Evolutionary conservation across 768 basidiomycete species (phyloP).

Genomic region (Phanerochaete carnosa): DNA sequence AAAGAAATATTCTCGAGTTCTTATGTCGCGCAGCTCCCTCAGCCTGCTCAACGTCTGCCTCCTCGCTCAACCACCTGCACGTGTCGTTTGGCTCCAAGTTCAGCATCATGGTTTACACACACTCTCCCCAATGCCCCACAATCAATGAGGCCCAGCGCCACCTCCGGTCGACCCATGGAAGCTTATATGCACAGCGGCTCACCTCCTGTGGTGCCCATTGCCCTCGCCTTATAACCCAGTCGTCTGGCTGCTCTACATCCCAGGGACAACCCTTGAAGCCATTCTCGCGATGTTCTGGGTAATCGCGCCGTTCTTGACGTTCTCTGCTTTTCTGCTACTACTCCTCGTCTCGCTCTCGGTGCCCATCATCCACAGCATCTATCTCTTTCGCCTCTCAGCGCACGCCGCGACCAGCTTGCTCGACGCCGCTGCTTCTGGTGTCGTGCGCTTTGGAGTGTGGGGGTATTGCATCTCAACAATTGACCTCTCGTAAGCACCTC

Average conservation of each 20-base stretch:
- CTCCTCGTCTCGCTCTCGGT: constrained; percentile 61
- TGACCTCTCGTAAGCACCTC: constrained; percentile 38
- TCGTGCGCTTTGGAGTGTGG: constrained; percentile 57
- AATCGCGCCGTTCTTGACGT: constrained; percentile 40
- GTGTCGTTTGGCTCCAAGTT: not conserved
- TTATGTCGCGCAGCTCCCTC: not conserved
- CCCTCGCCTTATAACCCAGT: not conserved
- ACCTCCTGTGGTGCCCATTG: not conserved
- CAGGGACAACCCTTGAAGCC: not conserved
- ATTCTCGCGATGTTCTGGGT: constrained; percentile 20
- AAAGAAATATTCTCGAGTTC: not conserved
- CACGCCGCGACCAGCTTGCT: constrained; percentile 31
- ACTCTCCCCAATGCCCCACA: not conserved
- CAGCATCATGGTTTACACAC: too few species aligned
- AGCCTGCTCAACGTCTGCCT: not conserved
- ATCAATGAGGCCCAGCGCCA: not conserved
- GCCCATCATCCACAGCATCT: constrained; percentile 54
- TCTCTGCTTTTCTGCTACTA: constrained; percentile 56
- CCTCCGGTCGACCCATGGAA: not conserved
- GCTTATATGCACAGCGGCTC: not conserved
- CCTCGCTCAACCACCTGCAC: not conserved
- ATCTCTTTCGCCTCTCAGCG: constrained; percentile 48
- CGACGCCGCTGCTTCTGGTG: constrained; percentile 31
- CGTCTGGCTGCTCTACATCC: not conserved
- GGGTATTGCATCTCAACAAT: constrained; percentile 56